Conservation (phyloP, 345 rosid genomes). For the Eucalyptus guilfoylei region DNA sequence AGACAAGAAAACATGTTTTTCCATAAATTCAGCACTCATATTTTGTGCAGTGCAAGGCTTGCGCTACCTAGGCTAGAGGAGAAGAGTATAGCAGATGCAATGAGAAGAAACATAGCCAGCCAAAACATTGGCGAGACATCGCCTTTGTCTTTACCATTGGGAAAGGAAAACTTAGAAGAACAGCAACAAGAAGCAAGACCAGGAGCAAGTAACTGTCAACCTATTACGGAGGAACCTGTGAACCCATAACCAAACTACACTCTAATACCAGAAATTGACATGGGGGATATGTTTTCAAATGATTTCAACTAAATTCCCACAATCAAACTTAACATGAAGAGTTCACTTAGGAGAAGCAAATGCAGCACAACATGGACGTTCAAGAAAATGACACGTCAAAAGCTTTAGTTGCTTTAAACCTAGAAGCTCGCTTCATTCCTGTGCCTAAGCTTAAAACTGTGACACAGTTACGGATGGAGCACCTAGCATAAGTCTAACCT, state of each 20-base stretch:
- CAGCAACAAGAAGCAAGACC: constrained; percentile 5
- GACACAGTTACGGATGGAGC: rapidly evolving
- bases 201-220: constrained; percentile 25
- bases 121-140: constrained; percentile 15
- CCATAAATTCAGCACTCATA: too few species aligned
- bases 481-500: too few species aligned
- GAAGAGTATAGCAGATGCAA: constrained; percentile 4
- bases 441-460: too few species aligned
- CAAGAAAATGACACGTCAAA: too few species aligned
- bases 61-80: constrained; percentile 68
- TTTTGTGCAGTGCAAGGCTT: constrained; percentile 52
- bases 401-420: too few species aligned
- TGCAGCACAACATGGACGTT: too few species aligned
- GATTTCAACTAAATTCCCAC: constrained; percentile 80
- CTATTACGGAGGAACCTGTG: constrained; percentile 76
- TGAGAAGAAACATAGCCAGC: neutral
- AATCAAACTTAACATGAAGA: constrained; percentile 1
- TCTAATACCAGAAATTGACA: constrained; percentile 32
- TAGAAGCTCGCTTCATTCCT: too few species aligned
- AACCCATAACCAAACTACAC: constrained; percentile 46
- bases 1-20: neutral
- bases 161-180: constrained; percentile 18
- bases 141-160: constrained; percentile 25
- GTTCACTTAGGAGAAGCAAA: too few species aligned
- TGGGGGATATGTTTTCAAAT: constrained; percentile 49